These are phyloP conservation scores for Helianthus tuberosus DNA, from an alignment of 129 eudicot genomes.

Conservation along the genomic window DNA sequence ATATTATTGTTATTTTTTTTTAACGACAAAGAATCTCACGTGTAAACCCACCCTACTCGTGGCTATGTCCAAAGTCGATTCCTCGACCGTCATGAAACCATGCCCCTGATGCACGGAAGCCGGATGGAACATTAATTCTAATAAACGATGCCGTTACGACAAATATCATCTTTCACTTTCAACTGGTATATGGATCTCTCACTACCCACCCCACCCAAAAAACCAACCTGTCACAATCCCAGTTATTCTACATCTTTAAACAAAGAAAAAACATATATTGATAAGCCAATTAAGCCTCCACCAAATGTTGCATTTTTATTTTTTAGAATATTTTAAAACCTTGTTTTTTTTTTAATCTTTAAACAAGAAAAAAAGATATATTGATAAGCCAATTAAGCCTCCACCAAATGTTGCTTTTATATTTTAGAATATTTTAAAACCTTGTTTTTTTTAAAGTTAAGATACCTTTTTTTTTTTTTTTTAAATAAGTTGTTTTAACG, in stretches of 20 bases:
- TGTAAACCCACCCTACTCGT: too few species aligned
- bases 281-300: background rate
- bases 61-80: too few species aligned
- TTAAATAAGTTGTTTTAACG: background rate
- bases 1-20: too few species aligned
- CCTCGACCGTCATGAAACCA: too few species aligned
- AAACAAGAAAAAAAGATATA: background rate
- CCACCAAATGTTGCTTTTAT: background rate
- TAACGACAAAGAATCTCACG: too few species aligned
- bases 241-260: slow-evolving; percentile 10
- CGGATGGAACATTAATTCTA: too few species aligned
- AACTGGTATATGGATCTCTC: slow-evolving; percentile 29
- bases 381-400: background rate
- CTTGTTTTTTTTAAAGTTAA: background rate
- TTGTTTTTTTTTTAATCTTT: background rate
- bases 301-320: background rate
- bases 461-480: background rate
- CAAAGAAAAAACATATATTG: background rate
- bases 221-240: slow-evolving; percentile 2
- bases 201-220: slow-evolving; percentile 27
- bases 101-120: too few species aligned
- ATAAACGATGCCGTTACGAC: slow-evolving; percentile 2
- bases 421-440: too few species aligned
- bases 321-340: background rate
- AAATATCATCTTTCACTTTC: slow-evolving; percentile 15